Base-by-base conservation (phyloP, 1,139 yeast species). In the Cylindricascospora bacillispora region DNA sequence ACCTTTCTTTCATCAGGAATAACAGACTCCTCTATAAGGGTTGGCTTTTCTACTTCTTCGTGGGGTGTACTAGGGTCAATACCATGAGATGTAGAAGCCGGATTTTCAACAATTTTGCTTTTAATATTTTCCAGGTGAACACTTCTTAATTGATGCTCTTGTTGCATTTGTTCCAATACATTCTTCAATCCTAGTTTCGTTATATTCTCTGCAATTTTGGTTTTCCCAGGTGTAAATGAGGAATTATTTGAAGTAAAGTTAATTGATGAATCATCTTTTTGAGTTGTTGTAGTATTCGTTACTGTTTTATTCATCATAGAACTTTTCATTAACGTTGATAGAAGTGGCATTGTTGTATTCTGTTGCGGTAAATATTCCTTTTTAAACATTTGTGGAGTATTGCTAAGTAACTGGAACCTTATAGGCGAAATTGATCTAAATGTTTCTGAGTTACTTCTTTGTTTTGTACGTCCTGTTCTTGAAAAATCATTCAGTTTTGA, bases 401-500 rank as follows among this genome's bases (percentile, higher is more conserved):
- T 34, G 35, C 34, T 33, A 33, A 36, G 30, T 28, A 35, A 28
- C 29, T 36, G 36, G 24, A 39, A 37, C 26, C 48, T 33, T 15
- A 45, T 39, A 12, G 51, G 46, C 6, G 52, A 42, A 6, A 37
- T 32, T 11, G 52, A 41, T 35, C 51, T 34, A 15, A 42, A 24
- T 7, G 43, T 37, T 25, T 45, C 47, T 10, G 46, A 40, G 22
- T 39, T 39, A 7, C 42, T 38, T 22, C 46, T 34, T 21, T 39
- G 41, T 22, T 39, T 39, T 4, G 42, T 35, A 11, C 45, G 34
- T 11, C 45, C 46, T 6, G 41, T 35, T 12, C 48, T 34, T 4
- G 49, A 42, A 16, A 38, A 17, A 21, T 44, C 49, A 25, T 44
- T 46, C 25, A 51, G 35, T 29, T 51, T 51, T 4, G 56, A 51